These are phyloP conservation scores for Didymella lethalis DNA, from an alignment of 2,329 filamentous ascomycete genomes.

Conservation along the genomic window DNA sequence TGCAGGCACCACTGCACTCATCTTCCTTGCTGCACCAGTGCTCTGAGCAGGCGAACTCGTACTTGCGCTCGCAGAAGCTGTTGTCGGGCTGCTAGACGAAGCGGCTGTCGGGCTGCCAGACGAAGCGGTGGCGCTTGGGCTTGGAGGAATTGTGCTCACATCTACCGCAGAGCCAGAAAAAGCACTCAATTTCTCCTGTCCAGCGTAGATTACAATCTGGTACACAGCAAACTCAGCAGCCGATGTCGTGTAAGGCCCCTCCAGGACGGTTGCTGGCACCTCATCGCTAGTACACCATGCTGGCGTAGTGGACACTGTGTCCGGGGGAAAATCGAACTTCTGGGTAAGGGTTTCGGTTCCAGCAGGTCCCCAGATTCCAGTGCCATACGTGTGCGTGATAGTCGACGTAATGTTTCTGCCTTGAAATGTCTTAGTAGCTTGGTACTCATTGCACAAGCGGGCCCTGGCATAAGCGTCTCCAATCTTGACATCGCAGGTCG, in stretches of 20 bases:
- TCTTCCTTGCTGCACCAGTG: slow-evolving; percentile 12
- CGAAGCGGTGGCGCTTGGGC: neutral
- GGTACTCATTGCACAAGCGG: slow-evolving; percentile 1
- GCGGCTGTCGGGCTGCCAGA: neutral
- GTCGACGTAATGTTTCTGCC: neutral
- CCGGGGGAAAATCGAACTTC: neutral
- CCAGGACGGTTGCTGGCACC: slow-evolving; percentile 2
- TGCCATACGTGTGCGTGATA: slow-evolving; percentile 15
- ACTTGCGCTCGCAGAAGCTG: neutral
- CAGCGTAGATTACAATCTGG: slow-evolving; percentile 15
- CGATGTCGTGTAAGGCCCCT: neutral
- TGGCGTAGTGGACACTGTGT: slow-evolving; percentile 3
- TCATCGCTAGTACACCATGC: slow-evolving; percentile 16
- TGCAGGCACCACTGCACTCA: slow-evolving; percentile 2
- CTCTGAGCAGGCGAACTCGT: slow-evolving; percentile 1
- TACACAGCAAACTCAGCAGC: slow-evolving; percentile 5
- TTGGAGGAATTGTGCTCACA: slow-evolving; percentile 1
- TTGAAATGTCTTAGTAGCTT: neutral
- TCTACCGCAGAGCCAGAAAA: neutral
- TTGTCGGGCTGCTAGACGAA: neutral
- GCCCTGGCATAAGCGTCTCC: slow-evolving; percentile 10
- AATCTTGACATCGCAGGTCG: neutral
- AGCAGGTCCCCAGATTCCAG: slow-evolving; percentile 12
- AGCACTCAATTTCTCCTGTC: slow-evolving; percentile 17
- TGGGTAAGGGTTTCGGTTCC: slow-evolving; percentile 8